phyloP scores from a whole-genome alignment of 371 early-diverging fungal species.

The Rhizopus stolonifer region DNA sequence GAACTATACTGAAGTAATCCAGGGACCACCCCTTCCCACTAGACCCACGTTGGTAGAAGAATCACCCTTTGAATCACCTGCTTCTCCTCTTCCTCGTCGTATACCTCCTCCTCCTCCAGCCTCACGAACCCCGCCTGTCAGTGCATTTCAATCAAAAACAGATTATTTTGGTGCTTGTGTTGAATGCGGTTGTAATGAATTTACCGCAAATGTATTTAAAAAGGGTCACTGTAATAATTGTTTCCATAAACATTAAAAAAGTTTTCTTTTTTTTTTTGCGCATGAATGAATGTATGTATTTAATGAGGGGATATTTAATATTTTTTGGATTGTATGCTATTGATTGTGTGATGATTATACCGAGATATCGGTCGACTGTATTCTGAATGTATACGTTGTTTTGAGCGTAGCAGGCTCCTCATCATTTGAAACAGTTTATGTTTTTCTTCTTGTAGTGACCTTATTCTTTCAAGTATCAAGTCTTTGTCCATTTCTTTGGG shows the following conservation, averaged over 20 bases:
- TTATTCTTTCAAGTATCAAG: conserved; percentile 34
- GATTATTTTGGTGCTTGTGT: conserved; percentile 15
- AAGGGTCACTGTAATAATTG: conserved; percentile 66
- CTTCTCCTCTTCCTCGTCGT: not conserved
- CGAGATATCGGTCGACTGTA: conserved; percentile 23
- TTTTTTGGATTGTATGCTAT: too few species aligned
- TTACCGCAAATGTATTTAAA: conserved; percentile 66
- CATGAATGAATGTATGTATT: too few species aligned
- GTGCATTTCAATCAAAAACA: not conserved
- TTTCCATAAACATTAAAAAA: conserved; percentile 59
- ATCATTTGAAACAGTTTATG: conserved; percentile 42
- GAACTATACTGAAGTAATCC: conserved; percentile 64
- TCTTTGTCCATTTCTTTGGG: conserved; percentile 17
- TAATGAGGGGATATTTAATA: too few species aligned
- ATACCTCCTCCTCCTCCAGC: not conserved
- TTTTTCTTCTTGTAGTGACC: conserved; percentile 35
- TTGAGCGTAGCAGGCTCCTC: conserved; percentile 32
- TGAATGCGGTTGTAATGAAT: conserved; percentile 70
- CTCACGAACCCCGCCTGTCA: conserved; percentile 7
- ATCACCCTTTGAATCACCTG: not conserved
- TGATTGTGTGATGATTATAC: too few species aligned
- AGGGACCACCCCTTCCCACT: conserved; percentile 8
- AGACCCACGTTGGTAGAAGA: not conserved
- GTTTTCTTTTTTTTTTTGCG: too few species aligned
- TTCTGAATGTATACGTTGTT: not conserved